A percentile compares a stretch with the other conserved stretches of the same genome.
Evolutionary conservation across 768 basidiomycete genomes (phyloP).

Genomic region (Myochromella boudieri): DNA sequence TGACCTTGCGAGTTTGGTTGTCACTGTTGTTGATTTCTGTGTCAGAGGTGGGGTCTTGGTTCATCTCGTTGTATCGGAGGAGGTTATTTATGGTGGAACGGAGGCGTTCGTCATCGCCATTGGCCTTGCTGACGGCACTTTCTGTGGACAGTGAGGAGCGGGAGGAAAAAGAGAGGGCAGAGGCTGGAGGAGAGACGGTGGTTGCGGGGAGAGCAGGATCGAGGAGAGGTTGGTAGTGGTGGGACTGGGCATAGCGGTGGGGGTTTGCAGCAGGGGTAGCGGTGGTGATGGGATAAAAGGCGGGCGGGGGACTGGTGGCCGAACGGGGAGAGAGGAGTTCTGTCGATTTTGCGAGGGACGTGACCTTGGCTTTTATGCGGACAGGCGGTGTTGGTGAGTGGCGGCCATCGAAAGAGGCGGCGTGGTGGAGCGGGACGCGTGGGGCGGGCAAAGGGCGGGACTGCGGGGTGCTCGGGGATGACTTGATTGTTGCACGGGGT

Average conservation of each 20-base stretch:
- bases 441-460: too few relatives aligned
- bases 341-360: constrained; percentile 40
- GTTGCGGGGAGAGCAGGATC: constrained; percentile 60
- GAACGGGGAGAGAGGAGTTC: constrained; percentile 19
- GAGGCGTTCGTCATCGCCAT: constrained; percentile 22
- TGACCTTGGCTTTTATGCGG: constrained; percentile 64
- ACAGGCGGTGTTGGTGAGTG: constrained; percentile 25
- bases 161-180: constrained; percentile 75
- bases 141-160: constrained; percentile 55
- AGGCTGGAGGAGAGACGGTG: constrained; percentile 59
- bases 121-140: constrained; percentile 30
- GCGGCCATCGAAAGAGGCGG: constrained; percentile 28
- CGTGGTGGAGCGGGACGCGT: constrained; percentile 36
- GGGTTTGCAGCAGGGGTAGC: constrained; percentile 56
- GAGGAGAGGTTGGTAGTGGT: constrained; percentile 40
- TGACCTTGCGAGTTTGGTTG: constrained; percentile 51
- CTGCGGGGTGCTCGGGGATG: too few relatives aligned
- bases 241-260: constrained; percentile 42
- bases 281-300: constrained; percentile 59
- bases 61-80: constrained; percentile 33
- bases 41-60: constrained; percentile 30
- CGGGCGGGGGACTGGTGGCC: constrained; percentile 30
- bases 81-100: constrained; percentile 44
- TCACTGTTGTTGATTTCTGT: constrained; percentile 26
- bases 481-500: too few relatives aligned